Evolutionary conservation across 2,329 filamentous ascomycete species (phyloP), one percentile per base, ranked within the genome.

Genomic region (Penicillium sp.): DNA sequence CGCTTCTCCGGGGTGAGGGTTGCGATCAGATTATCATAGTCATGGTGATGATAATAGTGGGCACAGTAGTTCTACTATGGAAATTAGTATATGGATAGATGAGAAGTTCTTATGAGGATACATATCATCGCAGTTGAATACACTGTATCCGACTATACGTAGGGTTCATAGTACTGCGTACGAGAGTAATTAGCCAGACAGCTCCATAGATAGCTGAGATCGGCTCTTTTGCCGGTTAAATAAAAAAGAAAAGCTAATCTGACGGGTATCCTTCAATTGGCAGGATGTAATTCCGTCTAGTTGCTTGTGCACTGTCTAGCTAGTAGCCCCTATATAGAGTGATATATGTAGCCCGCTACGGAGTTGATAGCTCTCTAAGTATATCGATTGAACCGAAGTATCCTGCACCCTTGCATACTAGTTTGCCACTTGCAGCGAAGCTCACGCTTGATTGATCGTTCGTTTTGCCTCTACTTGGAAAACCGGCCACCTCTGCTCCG

Each of bases 401-500:
- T 14, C 4, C 4, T 9, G 5, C 43, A 46, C 24, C 43, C 43
- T 44, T n/a, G 43, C 43, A 46, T 46, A n/a, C 22, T 46, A 46
- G 14, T 46, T 46, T 46, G 43, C 43, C 24, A 46, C 24, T 46
- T 31, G 7, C 31, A 31, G 10, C 31, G 31, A 10, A 3, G 31
- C 31, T 27, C 10, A 46, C 18, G 22, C 24, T 24, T 16, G 3
- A 10, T 46, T 2, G 14, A 9, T 46, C 19, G 16, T 14, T 24
- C 9, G 31, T 31, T 46, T 18, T 19, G 43, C 24, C 22, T 46
- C 43, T 46, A 14, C 9, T 31, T 24, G 11, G 7, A 9, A 16
- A 44, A 18, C 50, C 54, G 61, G 52, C 43, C 53, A 56, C 37
- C 22, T 59, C 33, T 46, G 39, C 53, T 58, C 60, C 52, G 49